Evolutionary conservation across 228 moss, liverwort and hornwort genomes (phyloP).

Genomic region (Sphagnum fallax): DNA sequence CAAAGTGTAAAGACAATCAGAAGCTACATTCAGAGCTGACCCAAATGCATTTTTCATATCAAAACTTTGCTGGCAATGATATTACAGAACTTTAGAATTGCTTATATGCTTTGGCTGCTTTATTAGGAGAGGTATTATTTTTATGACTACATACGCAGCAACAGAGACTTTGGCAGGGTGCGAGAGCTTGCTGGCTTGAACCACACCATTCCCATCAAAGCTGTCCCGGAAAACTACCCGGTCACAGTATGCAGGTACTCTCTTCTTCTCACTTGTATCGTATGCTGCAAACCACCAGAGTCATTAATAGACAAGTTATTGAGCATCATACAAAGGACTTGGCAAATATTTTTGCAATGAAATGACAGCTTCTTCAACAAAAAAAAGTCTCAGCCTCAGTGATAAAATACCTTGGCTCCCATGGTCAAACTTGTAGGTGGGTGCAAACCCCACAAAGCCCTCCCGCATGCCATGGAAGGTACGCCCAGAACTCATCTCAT

Average conservation of each 20-base stretch:
- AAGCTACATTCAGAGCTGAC: too few species aligned
- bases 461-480: conserved; percentile 93
- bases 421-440: conserved; percentile 97
- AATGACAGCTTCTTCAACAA: too few species aligned
- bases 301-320: not conserved
- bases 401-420: conserved; percentile 46
- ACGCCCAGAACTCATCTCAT: conserved; percentile 80
- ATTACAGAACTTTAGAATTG: too few species aligned
- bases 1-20: too few species aligned
- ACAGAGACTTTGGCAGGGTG: conserved; percentile 76
- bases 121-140: not conserved
- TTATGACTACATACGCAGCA: conserved; percentile 28
- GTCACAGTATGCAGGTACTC: conserved; percentile 95
- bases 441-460: conserved; percentile 68
- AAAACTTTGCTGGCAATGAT: too few species aligned
- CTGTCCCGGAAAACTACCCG: conserved; percentile 95
- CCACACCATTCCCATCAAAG: conserved; percentile 48
- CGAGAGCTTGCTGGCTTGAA: conserved; percentile 35
- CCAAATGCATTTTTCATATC: too few species aligned
- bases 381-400: too few species aligned
- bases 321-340: too few species aligned
- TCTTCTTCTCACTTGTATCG: conserved; percentile 93
- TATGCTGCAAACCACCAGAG: conserved; percentile 44
- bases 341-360: too few species aligned
- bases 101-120: too few species aligned